These are phyloP conservation scores for Pestalotiopsis sp. DNA, from an alignment of 2,329 filamentous ascomycete species.

Conservation along the genomic window DNA sequence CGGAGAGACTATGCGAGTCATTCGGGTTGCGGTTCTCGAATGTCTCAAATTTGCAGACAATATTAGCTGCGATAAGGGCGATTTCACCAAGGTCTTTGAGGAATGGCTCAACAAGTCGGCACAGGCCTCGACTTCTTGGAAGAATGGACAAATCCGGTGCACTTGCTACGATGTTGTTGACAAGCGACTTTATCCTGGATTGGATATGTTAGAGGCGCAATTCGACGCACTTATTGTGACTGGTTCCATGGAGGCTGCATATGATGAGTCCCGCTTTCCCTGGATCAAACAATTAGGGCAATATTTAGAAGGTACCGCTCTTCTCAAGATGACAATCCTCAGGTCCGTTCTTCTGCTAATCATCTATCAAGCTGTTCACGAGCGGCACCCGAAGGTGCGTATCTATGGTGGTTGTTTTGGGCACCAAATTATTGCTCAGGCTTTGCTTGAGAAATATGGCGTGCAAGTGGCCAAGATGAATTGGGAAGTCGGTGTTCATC, in stretches of 20 bases:
- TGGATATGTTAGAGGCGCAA: background rate
- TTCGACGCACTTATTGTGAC: background rate
- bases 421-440: constrained; percentile 15
- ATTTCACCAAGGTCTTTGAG: background rate
- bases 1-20: background rate
- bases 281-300: background rate
- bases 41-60: background rate
- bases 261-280: background rate
- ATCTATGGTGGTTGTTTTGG: constrained; percentile 17
- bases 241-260: background rate
- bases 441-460: background rate
- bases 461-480: background rate
- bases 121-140: background rate
- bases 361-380: background rate
- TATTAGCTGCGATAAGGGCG: background rate
- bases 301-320: background rate
- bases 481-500: constrained; percentile 16
- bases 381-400: constrained; percentile 3
- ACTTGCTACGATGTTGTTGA: background rate
- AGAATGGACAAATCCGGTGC: background rate
- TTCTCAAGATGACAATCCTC: background rate
- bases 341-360: background rate
- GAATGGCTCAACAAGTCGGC: background rate
- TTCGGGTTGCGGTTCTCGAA: background rate
- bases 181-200: background rate